A percentile compares a stretch with the other conserved stretches of the same genome.
Conservation (phyloP, 2,329 filamentous ascomycete genomes). For the Claviceps maximensis region DNA sequence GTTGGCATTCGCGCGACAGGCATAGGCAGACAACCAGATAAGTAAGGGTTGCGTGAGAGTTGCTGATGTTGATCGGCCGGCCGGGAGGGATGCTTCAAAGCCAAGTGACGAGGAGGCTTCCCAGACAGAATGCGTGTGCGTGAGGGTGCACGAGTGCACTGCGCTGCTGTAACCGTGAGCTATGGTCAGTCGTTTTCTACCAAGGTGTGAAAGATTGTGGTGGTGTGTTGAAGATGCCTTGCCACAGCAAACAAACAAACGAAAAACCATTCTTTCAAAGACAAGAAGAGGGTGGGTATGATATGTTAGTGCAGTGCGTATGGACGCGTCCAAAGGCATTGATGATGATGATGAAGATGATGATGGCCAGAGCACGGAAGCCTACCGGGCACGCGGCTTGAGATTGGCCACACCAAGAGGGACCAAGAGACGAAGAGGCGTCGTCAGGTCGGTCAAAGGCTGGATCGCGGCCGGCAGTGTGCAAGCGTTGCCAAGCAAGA, state of each 20-base stretch:
- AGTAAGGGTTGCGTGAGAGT: constrained; percentile 1
- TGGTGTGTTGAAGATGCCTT: constrained; percentile 1
- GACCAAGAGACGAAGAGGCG: not conserved
- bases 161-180: not conserved
- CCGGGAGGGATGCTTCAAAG: not conserved
- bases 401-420: constrained; percentile 8
- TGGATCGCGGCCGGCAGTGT: constrained; percentile 7
- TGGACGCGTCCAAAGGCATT: not conserved
- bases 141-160: not conserved
- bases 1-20: constrained; percentile 1
- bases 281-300: not conserved
- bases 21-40: not conserved
- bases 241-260: not conserved
- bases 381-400: constrained; percentile 8
- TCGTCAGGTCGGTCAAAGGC: constrained; percentile 3
- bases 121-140: not conserved
- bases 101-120: not conserved
- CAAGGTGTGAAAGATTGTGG: not conserved
- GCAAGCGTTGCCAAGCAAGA: constrained; percentile 7
- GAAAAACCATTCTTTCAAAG: not conserved
- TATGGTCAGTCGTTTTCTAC: constrained; percentile 11
- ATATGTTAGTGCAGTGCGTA: not conserved
- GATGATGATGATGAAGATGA: constrained; percentile 6
- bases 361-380: constrained; percentile 2
- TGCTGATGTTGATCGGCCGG: not conserved